phyloP scores from a whole-genome alignment of 2,329 filamentous ascomycete genomes.

The Trichoderma sp. region DNA sequence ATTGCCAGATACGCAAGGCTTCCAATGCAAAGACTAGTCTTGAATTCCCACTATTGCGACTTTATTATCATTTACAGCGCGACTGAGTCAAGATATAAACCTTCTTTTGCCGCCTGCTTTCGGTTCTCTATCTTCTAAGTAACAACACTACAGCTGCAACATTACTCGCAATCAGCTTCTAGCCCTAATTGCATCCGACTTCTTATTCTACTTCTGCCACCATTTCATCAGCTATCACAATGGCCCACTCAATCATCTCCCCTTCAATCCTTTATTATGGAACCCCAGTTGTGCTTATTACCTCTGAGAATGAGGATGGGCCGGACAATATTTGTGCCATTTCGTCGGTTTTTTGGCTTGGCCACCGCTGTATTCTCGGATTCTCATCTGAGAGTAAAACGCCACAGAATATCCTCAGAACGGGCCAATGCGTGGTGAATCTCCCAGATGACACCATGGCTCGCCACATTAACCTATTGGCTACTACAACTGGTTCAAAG shows the following conservation, averaged over 20 bases:
- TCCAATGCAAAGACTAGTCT: background rate
- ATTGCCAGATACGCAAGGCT: background rate
- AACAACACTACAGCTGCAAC: background rate
- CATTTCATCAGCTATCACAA: background rate
- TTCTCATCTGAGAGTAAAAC: constrained; percentile 44
- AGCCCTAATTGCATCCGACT: background rate
- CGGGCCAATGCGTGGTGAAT: constrained; percentile 49
- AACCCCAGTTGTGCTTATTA: constrained; percentile 47
- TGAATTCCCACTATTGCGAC: background rate
- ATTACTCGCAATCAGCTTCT: background rate
- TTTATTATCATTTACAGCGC: background rate
- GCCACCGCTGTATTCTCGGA: constrained; percentile 49
- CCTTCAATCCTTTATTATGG: constrained; percentile 50
- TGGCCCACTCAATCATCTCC: constrained; percentile 37
- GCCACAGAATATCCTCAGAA: constrained; percentile 46
- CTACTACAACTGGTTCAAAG: constrained; percentile 44
- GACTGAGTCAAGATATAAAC: background rate
- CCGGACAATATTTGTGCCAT: constrained; percentile 49
- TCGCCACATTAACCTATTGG: constrained; percentile 43
- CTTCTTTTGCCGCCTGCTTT: background rate
- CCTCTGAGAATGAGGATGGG: constrained; percentile 47
- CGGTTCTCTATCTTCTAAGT: background rate
- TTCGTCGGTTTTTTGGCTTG: constrained; percentile 53
- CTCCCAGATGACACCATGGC: constrained; percentile 44
- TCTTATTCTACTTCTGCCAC: background rate